These are phyloP conservation scores for Cladobotryum mycophilum DNA, from an alignment of 2,329 filamentous ascomycete species.

Conservation along the genomic window DNA sequence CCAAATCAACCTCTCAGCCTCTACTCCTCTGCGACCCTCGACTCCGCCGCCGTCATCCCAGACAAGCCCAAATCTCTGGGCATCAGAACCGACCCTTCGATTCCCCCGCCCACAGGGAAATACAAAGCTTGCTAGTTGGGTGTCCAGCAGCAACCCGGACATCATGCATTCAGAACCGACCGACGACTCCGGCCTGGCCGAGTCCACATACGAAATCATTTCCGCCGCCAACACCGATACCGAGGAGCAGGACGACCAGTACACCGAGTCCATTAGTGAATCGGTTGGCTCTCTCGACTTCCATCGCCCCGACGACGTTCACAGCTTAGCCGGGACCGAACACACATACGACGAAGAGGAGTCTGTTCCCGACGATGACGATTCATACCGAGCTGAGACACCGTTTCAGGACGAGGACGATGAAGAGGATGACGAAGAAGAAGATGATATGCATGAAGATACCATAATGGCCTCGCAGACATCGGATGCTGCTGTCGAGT, in stretches of 20 bases:
- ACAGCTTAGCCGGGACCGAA: slow-evolving; percentile 45
- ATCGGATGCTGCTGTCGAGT: slow-evolving; percentile 12
- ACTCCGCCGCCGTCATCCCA: slow-evolving; percentile 13
- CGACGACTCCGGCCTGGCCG: slow-evolving; percentile 46
- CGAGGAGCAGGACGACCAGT: slow-evolving; percentile 45
- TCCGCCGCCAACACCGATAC: slow-evolving; percentile 39
- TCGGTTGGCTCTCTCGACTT: slow-evolving; percentile 47
- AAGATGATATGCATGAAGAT: slow-evolving; percentile 8
- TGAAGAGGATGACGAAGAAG: slow-evolving; percentile 12
- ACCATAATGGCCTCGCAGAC: slow-evolving; percentile 8
- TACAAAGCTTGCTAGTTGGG: slow-evolving; percentile 51
- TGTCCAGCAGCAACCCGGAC: slow-evolving; percentile 51
- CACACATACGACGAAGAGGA: slow-evolving; percentile 40
- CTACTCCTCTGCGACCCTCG: slow-evolving; percentile 10
- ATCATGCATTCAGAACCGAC: slow-evolving; percentile 44
- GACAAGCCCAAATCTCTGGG: slow-evolving; percentile 21
- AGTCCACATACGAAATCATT: slow-evolving; percentile 54
- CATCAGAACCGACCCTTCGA: slow-evolving; percentile 45
- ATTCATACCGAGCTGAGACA: slow-evolving; percentile 5
- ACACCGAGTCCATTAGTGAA: slow-evolving; percentile 41
- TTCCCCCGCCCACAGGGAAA: slow-evolving; percentile 53
- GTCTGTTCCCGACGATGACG: slow-evolving; percentile 30
- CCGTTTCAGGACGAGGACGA: slow-evolving; percentile 10
- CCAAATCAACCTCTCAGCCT: slow-evolving; percentile 17
- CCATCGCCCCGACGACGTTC: slow-evolving; percentile 44